These are phyloP conservation scores for Cryptococcus sp. DNA, from an alignment of 1,284 basidiomycete species.

Conservation along the genomic window DNA sequence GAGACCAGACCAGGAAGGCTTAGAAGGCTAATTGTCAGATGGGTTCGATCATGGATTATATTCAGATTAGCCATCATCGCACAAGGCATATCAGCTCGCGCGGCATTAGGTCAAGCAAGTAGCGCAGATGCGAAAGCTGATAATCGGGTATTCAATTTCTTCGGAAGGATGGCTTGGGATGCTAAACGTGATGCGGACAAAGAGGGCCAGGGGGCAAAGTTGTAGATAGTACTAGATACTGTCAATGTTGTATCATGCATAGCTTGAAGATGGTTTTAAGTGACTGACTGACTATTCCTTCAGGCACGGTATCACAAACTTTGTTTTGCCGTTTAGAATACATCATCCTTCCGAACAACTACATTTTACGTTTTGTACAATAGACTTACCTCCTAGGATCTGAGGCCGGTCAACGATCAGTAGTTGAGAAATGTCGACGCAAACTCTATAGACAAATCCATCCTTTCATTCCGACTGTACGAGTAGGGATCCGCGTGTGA, in stretches of 20 bases:
- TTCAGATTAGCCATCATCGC: conserved; percentile 74
- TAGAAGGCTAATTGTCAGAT: conserved; percentile 15
- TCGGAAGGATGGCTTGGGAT: conserved; percentile 61
- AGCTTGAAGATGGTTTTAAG: too few relatives aligned
- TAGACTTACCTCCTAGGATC: too few relatives aligned
- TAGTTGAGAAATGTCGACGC: too few relatives aligned
- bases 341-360: too few relatives aligned
- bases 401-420: too few relatives aligned
- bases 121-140: conserved; percentile 63
- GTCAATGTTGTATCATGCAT: neutral
- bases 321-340: too few relatives aligned
- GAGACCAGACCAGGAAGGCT: neutral
- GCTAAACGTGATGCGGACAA: conserved; percentile 55
- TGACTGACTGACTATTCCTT: too few relatives aligned
- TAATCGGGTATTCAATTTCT: conserved; percentile 60
- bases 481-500: neutral
- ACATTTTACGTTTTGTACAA: too few relatives aligned
- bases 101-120: conserved; percentile 77
- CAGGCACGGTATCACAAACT: too few relatives aligned
- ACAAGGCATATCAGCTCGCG: conserved; percentile 89
- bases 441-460: too few relatives aligned
- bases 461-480: too few relatives aligned
- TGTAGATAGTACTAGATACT: too few relatives aligned
- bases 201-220: conserved; percentile 47
- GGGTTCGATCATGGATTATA: conserved; percentile 30